Percentiles rank a stretch among this genome's conserved stretches.
Evolutionary conservation across 768 basidiomycete species (phyloP).

Genomic region (Naganishia vaughanmartiniae): DNA sequence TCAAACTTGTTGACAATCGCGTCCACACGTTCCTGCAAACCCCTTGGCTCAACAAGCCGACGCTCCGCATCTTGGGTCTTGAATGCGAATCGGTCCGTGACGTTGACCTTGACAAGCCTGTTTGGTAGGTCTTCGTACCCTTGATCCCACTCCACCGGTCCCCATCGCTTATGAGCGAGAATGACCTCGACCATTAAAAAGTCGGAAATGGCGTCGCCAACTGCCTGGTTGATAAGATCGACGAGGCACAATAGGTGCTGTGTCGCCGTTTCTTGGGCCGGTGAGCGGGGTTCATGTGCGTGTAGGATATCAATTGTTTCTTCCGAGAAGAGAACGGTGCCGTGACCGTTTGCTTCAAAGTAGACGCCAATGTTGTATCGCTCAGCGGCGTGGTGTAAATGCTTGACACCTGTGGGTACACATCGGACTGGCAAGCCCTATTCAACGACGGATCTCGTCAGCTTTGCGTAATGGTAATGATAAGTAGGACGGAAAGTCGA

Average conservation of each 20-base stretch:
- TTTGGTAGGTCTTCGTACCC: slow-evolving; percentile 92
- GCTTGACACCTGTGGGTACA: slow-evolving; percentile 94
- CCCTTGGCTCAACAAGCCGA: slow-evolving; percentile 71
- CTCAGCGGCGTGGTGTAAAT: slow-evolving; percentile 95
- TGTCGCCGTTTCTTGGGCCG: slow-evolving; percentile 76
- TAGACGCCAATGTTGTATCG: slow-evolving; percentile 94
- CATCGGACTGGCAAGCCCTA: slow-evolving; percentile 77
- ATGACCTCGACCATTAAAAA: slow-evolving; percentile 92
- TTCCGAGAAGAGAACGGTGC: slow-evolving; percentile 90
- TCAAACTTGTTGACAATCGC: slow-evolving; percentile 73
- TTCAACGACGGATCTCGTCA: not conserved
- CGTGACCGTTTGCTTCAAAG: slow-evolving; percentile 98
- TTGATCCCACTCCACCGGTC: slow-evolving; percentile 82
- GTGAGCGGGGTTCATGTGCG: slow-evolving; percentile 69
- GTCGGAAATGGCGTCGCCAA: slow-evolving; percentile 94
- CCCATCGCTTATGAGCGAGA: slow-evolving; percentile 80
- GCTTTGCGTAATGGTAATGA: too few relatives aligned
- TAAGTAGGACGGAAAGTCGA: slow-evolving; percentile 17
- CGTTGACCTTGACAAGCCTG: slow-evolving; percentile 87
- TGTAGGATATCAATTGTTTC: slow-evolving; percentile 64
- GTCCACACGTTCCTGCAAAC: slow-evolving; percentile 78
- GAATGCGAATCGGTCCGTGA: slow-evolving; percentile 75
- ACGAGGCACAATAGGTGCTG: slow-evolving; percentile 73
- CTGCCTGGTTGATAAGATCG: slow-evolving; percentile 91
- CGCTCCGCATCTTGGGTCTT: slow-evolving; percentile 92